Conservation (phyloP, 768 basidiomycete genomes). For the Naematelia encephala region DNA sequence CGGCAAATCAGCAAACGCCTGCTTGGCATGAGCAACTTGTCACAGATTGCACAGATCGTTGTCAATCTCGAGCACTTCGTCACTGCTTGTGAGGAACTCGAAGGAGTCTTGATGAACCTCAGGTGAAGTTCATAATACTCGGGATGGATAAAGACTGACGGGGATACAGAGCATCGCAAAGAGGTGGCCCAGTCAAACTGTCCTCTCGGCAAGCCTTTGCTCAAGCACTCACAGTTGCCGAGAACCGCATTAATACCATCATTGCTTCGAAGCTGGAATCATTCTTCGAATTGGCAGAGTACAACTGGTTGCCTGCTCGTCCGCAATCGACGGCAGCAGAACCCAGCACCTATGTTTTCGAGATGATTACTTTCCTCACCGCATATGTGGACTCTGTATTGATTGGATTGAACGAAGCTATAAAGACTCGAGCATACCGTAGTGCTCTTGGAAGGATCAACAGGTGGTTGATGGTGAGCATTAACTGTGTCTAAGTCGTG, state of each 20-base stretch:
- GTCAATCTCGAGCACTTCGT: conserved; percentile 91
- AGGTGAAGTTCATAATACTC: conserved; percentile 55
- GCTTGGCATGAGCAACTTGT: conserved; percentile 69
- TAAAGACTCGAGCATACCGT: conserved; percentile 86
- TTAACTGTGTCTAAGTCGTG: not conserved
- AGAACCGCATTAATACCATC: conserved; percentile 70
- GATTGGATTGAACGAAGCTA: conserved; percentile 71
- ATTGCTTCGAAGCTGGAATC: conserved; percentile 90
- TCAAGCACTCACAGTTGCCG: conserved; percentile 64
- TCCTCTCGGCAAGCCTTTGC: conserved; percentile 63
- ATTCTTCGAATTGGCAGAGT: conserved; percentile 92
- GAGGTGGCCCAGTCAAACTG: conserved; percentile 75
- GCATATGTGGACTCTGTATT: conserved; percentile 79
- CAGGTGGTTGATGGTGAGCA: conserved; percentile 76
- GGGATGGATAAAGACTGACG: not conserved
- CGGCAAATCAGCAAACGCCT: conserved; percentile 72
- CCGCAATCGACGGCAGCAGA: conserved; percentile 57
- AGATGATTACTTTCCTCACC: conserved; percentile 92
- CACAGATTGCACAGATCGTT: conserved; percentile 88
- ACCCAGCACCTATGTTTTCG: conserved; percentile 91
- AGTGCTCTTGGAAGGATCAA: conserved; percentile 85
- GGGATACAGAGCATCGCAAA: conserved; percentile 69
- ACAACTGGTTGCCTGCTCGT: conserved; percentile 72
- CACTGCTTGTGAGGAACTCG: conserved; percentile 76
- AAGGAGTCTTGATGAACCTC: conserved; percentile 74